A percentile compares a stretch with the other conserved stretches of the same genome.
phyloP scores from a whole-genome alignment of 805 yeast genomes.

The Schizosaccharomyces octosporus region DNA sequence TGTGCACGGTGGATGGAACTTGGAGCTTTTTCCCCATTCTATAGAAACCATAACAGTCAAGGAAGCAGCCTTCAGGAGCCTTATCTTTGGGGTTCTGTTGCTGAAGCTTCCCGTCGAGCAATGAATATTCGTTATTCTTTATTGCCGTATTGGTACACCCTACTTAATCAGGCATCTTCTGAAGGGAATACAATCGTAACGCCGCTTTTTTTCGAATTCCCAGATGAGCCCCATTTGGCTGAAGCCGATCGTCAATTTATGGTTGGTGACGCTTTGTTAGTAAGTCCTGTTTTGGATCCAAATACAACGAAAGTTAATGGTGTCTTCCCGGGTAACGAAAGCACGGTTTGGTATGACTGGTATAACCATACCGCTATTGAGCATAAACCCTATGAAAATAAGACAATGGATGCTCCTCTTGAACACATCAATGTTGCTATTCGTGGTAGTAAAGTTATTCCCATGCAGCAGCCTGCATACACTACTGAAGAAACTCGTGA shows the following conservation, averaged over 20 bases:
- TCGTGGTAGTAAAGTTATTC: conserved; percentile 39
- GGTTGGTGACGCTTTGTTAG: conserved; percentile 32
- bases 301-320: conserved; percentile 16
- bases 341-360: conserved; percentile 4
- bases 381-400: conserved; percentile 12
- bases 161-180: conserved; percentile 28
- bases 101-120: conserved; percentile 12
- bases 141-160: conserved; percentile 43
- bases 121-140: conserved; percentile 21
- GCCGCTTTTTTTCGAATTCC: conserved; percentile 38
- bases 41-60: conserved; percentile 14
- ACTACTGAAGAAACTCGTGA: conserved; percentile 37
- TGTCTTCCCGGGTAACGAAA: conserved; percentile 18
- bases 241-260: conserved; percentile 48
- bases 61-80: conserved; percentile 14
- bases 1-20: conserved; percentile 16
- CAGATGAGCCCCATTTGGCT: conserved; percentile 17
- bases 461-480: conserved; percentile 27
- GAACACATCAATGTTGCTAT: conserved; percentile 34
- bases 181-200: conserved; percentile 36
- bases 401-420: conserved; percentile 19
- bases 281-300: conserved; percentile 38
- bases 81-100: conserved; percentile 14
- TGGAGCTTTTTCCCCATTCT: conserved; percentile 16
- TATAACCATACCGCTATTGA: conserved; percentile 12